A percentile compares a stretch with the other conserved stretches of the same genome.
Conservation (phyloP, 305 asterid genomes). For the Fraxinus albicans region DNA sequence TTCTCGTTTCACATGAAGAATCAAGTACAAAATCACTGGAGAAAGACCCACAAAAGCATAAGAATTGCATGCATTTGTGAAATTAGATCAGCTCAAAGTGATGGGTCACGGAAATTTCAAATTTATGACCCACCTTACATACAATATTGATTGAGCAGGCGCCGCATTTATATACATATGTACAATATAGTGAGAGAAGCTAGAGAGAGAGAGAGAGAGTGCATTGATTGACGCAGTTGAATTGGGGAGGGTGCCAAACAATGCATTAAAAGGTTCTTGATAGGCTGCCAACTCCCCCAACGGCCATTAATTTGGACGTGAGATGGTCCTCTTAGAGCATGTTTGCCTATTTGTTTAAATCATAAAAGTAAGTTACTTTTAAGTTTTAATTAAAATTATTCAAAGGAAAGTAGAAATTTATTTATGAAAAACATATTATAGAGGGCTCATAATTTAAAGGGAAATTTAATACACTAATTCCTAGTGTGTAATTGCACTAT, state of each 20-base stretch:
- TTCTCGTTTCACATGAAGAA: neutral
- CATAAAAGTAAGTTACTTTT: neutral
- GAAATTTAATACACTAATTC: neutral
- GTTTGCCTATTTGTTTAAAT: neutral
- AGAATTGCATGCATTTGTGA: constrained; percentile 38
- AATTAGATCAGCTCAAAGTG: constrained; percentile 16
- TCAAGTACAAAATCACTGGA: neutral
- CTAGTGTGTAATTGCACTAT: neutral
- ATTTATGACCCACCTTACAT: constrained; percentile 10
- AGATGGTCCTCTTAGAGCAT: neutral
- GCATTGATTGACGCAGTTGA: constrained; percentile 58
- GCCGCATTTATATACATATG: neutral
- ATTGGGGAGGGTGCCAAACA: constrained; percentile 51
- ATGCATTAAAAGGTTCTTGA: constrained; percentile 44
- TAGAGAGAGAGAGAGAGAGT: constrained; percentile 18
- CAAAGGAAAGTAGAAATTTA: neutral
- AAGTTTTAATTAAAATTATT: neutral
- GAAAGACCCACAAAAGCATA: constrained; percentile 12
- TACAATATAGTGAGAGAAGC: constrained; percentile 14
- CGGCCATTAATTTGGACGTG: neutral
- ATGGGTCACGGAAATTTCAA: constrained; percentile 18
- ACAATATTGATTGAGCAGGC: neutral
- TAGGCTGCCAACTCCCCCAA: constrained; percentile 43
- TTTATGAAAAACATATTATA: neutral
- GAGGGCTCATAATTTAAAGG: neutral